Base-by-base conservation (phyloP, 2,329 filamentous ascomycete genomes). In the Fusarium veterinarium region DNA sequence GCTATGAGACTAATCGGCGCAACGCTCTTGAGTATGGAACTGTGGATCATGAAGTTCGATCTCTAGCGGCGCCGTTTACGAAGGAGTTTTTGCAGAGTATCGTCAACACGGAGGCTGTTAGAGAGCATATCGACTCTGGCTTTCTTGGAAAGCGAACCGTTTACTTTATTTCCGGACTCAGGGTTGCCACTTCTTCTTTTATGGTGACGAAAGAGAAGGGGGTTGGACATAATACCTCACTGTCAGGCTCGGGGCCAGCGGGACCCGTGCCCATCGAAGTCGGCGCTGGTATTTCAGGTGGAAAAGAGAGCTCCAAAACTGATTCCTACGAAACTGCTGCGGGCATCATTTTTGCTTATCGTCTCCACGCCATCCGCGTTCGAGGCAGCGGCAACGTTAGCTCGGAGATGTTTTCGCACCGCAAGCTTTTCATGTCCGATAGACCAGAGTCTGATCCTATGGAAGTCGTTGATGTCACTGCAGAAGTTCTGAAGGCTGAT, bases 171-270 rank as follows among this genome's bases (percentile, higher is more conserved):
- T 52, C 57, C 1, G 57, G 57, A 3, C 57, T 60, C 0, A 2
- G 57, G 0, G 14, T 60, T 0, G 1, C 57, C n/a, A 33, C 0
- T 0, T 20, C 35, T 0, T 17, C 57, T 0, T 60, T 60, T 5
- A 60, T 35, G 0, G 45, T 60, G 0, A 41, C 45, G 3, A 53
- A 33, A 19, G 57, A 60, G 12, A 35, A 33, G 0, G 45, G 57
- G 0, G 1, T 0, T 8, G 57, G 37, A 0, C 2, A 41, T 19
- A 33, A 28, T 19, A 16, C 23, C 28, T 40, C 57, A n/a, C 20
- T 53, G 0, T 53, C 45, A 1, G 45, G 1, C 11, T 31, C 35
- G 0, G 57, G 35, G 1, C 57, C 45, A 10, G 3, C 57, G 1
- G 57, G 45, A 0, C 2, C 45, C 0, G 28, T 60, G 0, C 57